Percentiles rank a stretch among this genome's conserved stretches.
Evolutionary conservation across 1,284 basidiomycete species (phyloP).

Genomic region (Microbotryum saponariae): DNA sequence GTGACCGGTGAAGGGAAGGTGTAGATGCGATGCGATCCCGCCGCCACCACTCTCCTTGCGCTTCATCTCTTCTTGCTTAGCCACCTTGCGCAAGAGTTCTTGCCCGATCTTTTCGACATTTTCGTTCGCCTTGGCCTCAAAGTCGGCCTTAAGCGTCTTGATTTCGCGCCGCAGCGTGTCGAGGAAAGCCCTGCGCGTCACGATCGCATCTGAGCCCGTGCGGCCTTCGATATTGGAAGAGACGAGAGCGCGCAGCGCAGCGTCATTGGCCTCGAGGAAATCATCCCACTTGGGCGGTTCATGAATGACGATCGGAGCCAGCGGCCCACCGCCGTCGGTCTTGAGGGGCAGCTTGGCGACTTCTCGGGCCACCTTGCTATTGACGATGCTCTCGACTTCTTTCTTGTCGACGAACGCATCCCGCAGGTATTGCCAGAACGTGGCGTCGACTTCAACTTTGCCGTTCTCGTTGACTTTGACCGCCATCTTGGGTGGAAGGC

Average conservation of each 20-base stretch:
- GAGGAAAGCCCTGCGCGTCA: constrained; percentile 36
- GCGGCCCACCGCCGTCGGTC: constrained; percentile 18
- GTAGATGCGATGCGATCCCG: constrained; percentile 2
- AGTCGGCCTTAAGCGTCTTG: constrained; percentile 36
- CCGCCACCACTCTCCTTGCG: constrained; percentile 11
- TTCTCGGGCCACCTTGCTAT: constrained; percentile 34
- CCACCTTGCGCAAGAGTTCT: constrained; percentile 37
- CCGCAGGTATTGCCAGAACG: constrained; percentile 46
- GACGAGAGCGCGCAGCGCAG: constrained; percentile 40
- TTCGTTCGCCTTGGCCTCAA: constrained; percentile 37
- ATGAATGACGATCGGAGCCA: constrained; percentile 8
- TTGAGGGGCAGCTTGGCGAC: constrained; percentile 31
- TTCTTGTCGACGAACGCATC: constrained; percentile 42
- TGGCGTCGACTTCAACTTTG: constrained; percentile 43
- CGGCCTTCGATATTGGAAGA: constrained; percentile 37
- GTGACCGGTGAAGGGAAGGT: not conserved
- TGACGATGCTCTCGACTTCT: constrained; percentile 32
- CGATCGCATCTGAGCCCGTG: constrained; percentile 32
- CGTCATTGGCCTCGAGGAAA: constrained; percentile 40
- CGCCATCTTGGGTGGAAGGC: constrained; percentile 44
- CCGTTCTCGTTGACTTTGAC: constrained; percentile 42
- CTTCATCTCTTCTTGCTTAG: constrained; percentile 44
- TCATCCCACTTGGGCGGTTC: constrained; percentile 32
- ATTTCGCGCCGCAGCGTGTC: constrained; percentile 38
- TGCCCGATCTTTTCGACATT: constrained; percentile 35